A percentile compares a stretch with the other conserved stretches of the same genome.
phyloP scores from a whole-genome alignment of 2,329 filamentous ascomycete species.

The Mycosphaerelloides madeirae region DNA sequence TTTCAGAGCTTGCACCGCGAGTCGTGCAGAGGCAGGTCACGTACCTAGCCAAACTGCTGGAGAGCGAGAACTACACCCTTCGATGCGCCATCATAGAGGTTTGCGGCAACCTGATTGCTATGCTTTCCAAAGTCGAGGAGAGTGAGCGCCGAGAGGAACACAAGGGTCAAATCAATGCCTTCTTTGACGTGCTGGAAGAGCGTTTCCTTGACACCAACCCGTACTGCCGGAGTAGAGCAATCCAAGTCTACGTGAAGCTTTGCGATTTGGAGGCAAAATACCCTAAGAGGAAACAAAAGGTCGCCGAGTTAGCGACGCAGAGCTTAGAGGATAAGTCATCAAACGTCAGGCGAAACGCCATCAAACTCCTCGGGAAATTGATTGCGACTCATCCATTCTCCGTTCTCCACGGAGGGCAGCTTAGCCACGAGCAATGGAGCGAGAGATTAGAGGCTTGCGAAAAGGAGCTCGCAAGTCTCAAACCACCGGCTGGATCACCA shows the following conservation, averaged over 20 bases:
- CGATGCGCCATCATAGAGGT: slow-evolving; percentile 93
- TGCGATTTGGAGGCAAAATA: slow-evolving; percentile 96
- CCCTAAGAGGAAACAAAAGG: slow-evolving; percentile 82
- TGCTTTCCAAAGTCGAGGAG: slow-evolving; percentile 78
- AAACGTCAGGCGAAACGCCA: slow-evolving; percentile 89
- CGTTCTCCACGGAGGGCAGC: slow-evolving; percentile 80
- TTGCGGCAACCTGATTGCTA: slow-evolving; percentile 87
- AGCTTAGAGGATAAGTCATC: slow-evolving; percentile 98
- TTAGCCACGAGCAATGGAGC: slow-evolving; percentile 82
- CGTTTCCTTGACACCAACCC: slow-evolving; percentile 95
- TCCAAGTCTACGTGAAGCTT: slow-evolving; percentile 88
- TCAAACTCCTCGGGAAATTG: slow-evolving; percentile 81
- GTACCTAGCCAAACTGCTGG: slow-evolving; percentile 85
- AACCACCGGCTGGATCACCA: slow-evolving; percentile 72
- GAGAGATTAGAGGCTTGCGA: slow-evolving; percentile 77
- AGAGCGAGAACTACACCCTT: slow-evolving; percentile 95
- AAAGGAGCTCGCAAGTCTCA: slow-evolving; percentile 71
- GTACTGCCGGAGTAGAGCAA: slow-evolving; percentile 84
- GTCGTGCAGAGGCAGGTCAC: slow-evolving; percentile 98
- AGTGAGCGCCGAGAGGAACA: slow-evolving; percentile 81
- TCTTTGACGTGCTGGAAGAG: slow-evolving; percentile 94
- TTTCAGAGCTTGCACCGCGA: slow-evolving; percentile 86
- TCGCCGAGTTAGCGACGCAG: slow-evolving; percentile 77
- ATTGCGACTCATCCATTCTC: slow-evolving; percentile 94
- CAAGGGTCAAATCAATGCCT: slow-evolving; percentile 91